Base-by-base conservation (phyloP, 73 alveolate species). In the Paraurostyla sp. region DNA sequence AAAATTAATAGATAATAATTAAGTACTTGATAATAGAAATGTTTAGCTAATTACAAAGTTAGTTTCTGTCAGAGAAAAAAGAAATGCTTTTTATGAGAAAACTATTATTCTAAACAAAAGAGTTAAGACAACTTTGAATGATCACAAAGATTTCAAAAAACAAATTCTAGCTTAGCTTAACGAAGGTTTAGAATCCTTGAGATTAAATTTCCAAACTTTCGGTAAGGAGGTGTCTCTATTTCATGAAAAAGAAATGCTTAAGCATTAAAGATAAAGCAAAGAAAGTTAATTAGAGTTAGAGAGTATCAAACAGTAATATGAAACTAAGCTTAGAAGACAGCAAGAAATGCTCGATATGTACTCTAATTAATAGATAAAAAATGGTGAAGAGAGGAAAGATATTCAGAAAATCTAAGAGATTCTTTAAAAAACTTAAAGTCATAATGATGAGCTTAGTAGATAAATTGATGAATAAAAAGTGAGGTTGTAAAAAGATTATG, bases 331-430 rank as follows among this genome's bases (percentile, higher is more conserved):
- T 2, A 38, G 13, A 16, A 65, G 82, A 38, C 58, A 18, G 32
- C 42, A 65, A 58, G 82, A 65, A 40, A 36, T 36, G 58, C 82
- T 65, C 16, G 82, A 65, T 65, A 65, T 65, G 56, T 65, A 65
- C 42, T 23, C 35, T 33, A 65, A 65, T 65, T 36, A 65, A 40
- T 6, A 25, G 2, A 38, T 3, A 11, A 65, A 65, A n/a, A 18
- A 32, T 13, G 58, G 56, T 2, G 58, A 65, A 1, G 60, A 65
- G 42, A 65, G 25, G 9, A 65, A 23, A 38, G 82, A 65, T 9
- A 32, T 65, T 11, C 60, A 3, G 1, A 22, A 33, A 38, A 38
- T 65, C 18, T 38, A 65, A 40, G 82, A 65, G 25, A 65, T 65
- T 35, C 32, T 65, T 6, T 3, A 38, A 35, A 65, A 38, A 38